Base-by-base conservation (phyloP, 495 filamentous ascomycete genomes). In the Penicillium canariense region DNA sequence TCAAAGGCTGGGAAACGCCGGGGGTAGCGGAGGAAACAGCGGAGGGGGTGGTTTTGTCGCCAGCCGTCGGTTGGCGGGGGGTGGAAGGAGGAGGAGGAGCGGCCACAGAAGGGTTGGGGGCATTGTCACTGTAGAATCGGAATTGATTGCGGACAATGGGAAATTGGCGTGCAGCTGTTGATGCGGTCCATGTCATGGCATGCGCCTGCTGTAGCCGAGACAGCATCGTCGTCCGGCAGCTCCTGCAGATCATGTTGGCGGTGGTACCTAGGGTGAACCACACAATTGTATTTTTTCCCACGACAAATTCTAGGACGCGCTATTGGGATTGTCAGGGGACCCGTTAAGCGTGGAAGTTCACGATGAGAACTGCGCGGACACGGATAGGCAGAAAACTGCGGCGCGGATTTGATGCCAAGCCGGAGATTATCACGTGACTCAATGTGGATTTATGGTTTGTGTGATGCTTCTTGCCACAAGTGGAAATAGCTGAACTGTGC, bases 51-150 rank as follows among this genome's bases (percentile, higher is more conserved):
- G 72, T 67, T 52, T 64, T 61, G 54, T 73, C 61, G 54, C 67
- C 61, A 36, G 60, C 59, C 28, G 57, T 66, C 61, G 62, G 81
- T 60, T 61, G 84, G 69, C 61, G 78, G 71, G 69, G 77, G 67
- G 67, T 77, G 61, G 63, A 78, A 67, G 71, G 83, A 70, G 55
- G 82, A 66, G 69, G 75, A 58, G 60, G 71, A 68, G 60, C 78
- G 70, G 45, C 81, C 68, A 61, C 77, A 69, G 67, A 69, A 62
- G 61, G 77, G 52, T 49, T 79, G 32, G 54, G 20, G 56, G 36
- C 68, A 45, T 69, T 71, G 54, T 62, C 60, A 17, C 68, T 80
- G 65, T 70, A 73, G 44, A 35, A 68, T 51, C 69, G 70, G 50
- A 65, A 65, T 55, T 69, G 78, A 61, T 32, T 68, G 60, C 66